Base-by-base conservation (phyloP, 2,329 filamentous ascomycete species). In the Cadophora malorum region DNA sequence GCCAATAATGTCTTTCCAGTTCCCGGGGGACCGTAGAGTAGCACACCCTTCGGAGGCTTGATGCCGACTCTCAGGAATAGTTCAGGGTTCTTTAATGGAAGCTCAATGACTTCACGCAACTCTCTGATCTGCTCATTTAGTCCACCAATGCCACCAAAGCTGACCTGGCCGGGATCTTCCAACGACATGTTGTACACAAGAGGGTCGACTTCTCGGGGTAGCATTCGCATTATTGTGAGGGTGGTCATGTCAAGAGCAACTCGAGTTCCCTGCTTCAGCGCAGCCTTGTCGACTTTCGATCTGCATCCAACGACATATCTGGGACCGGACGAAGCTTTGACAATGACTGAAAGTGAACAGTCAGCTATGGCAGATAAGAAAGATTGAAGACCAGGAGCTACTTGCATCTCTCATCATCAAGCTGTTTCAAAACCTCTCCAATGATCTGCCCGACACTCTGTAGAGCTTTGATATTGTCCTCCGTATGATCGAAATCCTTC, bases 121-220 rank as follows among this genome's bases (percentile, higher is more conserved):
- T 99, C 96, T 81, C 96, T 88, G 77, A 99, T 99, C 84, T 99
- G 96, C 74, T 99, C 96, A 79, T 99, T 99, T 77, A 99, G 82
- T 72, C 96, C 96, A 83, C 96, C 96, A 74, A 99, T 99, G 76
- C 96, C 96, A 50, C 91, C 95, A 81, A 99, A 99, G 84, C 93
- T 97, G 81, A 99, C 91, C 81, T 98, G 95, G 6, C 96, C 96
- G 0, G 96, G 96, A 79, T 99, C 96, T 81, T 99, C 96, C 75
- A 99, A 83, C 23, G 96, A 99, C 96, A 99, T 99, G 85, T 99
- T 99, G 88, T 99, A 99, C 74, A 99, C 96, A 74, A 99, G 86
- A 23, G 96, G 96, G 79, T 99, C 96, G 79, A 99, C 96, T 84
- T 99, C 96, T 80, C 96, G 91, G 69, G 96, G 96, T 58, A 99